phyloP scores from a whole-genome alignment of 768 basidiomycete species.

The Amanita rubescens region DNA sequence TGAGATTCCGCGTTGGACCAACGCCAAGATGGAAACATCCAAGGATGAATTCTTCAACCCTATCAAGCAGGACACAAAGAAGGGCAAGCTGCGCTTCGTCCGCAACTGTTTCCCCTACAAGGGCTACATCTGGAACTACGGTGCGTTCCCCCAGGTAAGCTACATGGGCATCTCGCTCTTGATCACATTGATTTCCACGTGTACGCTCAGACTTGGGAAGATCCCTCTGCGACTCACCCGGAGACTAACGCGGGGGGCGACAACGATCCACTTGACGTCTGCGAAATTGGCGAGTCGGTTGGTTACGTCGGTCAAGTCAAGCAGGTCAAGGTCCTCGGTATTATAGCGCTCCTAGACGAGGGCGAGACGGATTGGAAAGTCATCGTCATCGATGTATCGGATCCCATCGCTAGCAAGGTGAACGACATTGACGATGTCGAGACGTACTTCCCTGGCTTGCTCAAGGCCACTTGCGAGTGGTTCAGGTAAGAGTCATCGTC shows the following conservation, averaged over 20 bases:
- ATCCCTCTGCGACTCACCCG: constrained; percentile 76
- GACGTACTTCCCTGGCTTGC: constrained; percentile 91
- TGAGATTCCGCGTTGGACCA: constrained; percentile 98
- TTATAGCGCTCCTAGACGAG: constrained; percentile 99
- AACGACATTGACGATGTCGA: constrained; percentile 99
- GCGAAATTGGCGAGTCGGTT: constrained; percentile 98
- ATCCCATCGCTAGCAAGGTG: constrained; percentile 92
- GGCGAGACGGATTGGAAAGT: constrained; percentile 99
- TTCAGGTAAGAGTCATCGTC: constrained; percentile 66
- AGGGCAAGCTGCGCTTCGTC: constrained; percentile 91
- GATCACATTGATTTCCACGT: not conserved
- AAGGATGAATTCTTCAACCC: constrained; percentile 99
- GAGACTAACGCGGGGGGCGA: constrained; percentile 99
- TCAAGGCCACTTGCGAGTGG: constrained; percentile 98
- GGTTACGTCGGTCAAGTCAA: constrained; percentile 97
- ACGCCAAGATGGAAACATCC: constrained; percentile 99
- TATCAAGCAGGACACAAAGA: constrained; percentile 99
- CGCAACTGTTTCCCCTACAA: constrained; percentile 99
- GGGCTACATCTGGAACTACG: constrained; percentile 99
- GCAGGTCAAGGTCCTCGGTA: constrained; percentile 99
- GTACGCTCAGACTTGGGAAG: constrained; percentile 88
- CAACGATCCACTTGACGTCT: constrained; percentile 99
- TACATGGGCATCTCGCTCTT: no score
- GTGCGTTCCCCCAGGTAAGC: constrained; percentile 95
- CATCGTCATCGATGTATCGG: constrained; percentile 93